Evolutionary conservation across 2,329 filamentous ascomycete genomes (phyloP).

Genomic region (Sarocladium kiliense): DNA sequence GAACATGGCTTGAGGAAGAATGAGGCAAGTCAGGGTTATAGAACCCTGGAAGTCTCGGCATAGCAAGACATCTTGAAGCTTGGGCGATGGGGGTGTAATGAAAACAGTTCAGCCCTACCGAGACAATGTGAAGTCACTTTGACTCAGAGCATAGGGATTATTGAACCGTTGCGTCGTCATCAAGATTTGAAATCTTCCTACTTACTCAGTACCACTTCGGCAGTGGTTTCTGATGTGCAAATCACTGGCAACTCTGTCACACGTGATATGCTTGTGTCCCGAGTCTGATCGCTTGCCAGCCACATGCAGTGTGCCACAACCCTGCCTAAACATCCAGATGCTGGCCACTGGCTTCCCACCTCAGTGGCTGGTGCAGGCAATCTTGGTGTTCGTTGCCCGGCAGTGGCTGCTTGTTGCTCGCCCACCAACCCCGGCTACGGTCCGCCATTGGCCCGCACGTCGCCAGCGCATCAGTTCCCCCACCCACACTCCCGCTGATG

Average conservation of each 20-base stretch:
- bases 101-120: slow-evolving; percentile 1
- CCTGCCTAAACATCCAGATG: not conserved
- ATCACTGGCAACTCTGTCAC: not conserved
- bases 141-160: not conserved
- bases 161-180: too few species aligned
- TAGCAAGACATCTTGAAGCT: too few species aligned
- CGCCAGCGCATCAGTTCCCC: slow-evolving; percentile 5
- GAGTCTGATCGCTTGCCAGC: not conserved
- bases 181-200: too few species aligned
- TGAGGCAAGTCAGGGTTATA: not conserved
- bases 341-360: not conserved
- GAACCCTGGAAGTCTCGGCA: not conserved
- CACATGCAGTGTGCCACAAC: not conserved
- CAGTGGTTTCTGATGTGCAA: too few species aligned
- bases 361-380: not conserved
- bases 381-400: slow-evolving; percentile 6
- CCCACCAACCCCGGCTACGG: not conserved
- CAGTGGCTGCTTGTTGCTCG: slow-evolving; percentile 1
- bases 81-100: not conserved
- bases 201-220: too few species aligned
- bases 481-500: slow-evolving; percentile 10
- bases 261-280: not conserved
- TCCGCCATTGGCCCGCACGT: not conserved
- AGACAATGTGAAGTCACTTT: not conserved
- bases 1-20: not conserved